These are phyloP conservation scores for Pezicula neosporulosa DNA, from an alignment of 2,329 filamentous ascomycete species.

Conservation along the genomic window DNA sequence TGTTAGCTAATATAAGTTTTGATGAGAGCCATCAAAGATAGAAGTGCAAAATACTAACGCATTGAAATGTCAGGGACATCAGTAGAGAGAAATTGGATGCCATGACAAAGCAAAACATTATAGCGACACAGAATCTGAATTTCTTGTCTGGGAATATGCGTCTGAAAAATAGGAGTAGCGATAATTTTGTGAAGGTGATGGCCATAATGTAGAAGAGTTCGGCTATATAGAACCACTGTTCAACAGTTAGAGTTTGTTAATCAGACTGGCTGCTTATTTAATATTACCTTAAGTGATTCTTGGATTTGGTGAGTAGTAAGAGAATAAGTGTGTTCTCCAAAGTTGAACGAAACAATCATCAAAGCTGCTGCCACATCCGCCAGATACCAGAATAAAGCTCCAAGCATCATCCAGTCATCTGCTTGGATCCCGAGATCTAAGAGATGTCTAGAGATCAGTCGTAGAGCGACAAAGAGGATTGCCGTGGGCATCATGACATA, in stretches of 20 bases:
- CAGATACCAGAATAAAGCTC: slow-evolving; percentile 1
- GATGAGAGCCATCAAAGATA: too few species aligned
- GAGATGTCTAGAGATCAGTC: slow-evolving; percentile 2
- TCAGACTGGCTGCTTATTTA: too few species aligned
- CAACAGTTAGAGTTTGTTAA: background rate
- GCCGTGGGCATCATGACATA: background rate
- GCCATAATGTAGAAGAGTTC: slow-evolving; percentile 6
- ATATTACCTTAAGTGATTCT: background rate
- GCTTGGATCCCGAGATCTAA: slow-evolving; percentile 4
- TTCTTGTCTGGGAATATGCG: slow-evolving; percentile 6
- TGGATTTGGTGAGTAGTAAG: background rate
- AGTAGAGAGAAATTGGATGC: slow-evolving; percentile 2
- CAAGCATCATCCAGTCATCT: slow-evolving; percentile 11
- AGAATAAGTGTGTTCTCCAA: slow-evolving; percentile 11
- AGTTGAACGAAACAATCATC: slow-evolving; percentile 1
- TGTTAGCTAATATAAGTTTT: too few species aligned
- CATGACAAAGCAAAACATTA: slow-evolving; percentile 2
- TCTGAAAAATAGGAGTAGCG: slow-evolving; percentile 10
- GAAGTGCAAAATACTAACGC: slow-evolving; percentile 1
- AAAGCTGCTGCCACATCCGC: background rate
- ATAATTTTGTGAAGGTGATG: slow-evolving; percentile 9
- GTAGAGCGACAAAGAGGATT: slow-evolving; percentile 4
- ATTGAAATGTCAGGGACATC: slow-evolving; percentile 7
- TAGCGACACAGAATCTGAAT: background rate
- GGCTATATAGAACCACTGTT: slow-evolving; percentile 7